A percentile compares a stretch with the other conserved stretches of the same genome.
Evolutionary conservation across 1,284 basidiomycete species (phyloP).

Genomic region (Naganishia sp.): DNA sequence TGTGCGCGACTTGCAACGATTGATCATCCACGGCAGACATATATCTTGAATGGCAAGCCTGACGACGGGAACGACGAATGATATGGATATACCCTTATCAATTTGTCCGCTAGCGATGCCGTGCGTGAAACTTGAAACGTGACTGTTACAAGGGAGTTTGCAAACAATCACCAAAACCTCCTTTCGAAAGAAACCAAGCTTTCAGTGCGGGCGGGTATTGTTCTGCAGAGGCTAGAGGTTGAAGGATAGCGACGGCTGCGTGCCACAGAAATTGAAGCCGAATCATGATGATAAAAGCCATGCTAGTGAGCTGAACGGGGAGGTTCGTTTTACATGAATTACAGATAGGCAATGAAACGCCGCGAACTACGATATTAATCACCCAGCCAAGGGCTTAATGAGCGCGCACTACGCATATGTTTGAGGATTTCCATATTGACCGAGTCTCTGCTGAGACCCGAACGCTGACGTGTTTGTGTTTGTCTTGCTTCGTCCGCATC

Average conservation of each 20-base stretch:
- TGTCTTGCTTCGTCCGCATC: slow-evolving; percentile 3
- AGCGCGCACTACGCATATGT: slow-evolving; percentile 1
- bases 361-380: not conserved
- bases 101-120: too few species aligned
- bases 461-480: not conserved
- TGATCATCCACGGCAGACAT: too few species aligned
- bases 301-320: slow-evolving; percentile 23
- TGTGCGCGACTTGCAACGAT: not conserved
- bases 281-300: slow-evolving; percentile 27
- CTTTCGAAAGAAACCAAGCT: too few species aligned
- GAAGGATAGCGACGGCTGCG: too few species aligned
- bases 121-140: too few species aligned
- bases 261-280: not conserved
- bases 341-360: slow-evolving; percentile 11
- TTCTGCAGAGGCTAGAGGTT: too few species aligned
- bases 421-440: not conserved
- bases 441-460: not conserved
- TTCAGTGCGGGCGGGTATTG: too few species aligned
- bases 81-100: too few species aligned
- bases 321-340: slow-evolving; percentile 24
- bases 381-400: not conserved
- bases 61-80: not conserved
- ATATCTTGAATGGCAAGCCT: too few species aligned
- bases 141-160: too few species aligned
- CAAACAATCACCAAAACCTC: too few species aligned